Evolutionary conservation across 1,284 basidiomycete species (phyloP).

Genomic region (Thecaphora thlaspeos): DNA sequence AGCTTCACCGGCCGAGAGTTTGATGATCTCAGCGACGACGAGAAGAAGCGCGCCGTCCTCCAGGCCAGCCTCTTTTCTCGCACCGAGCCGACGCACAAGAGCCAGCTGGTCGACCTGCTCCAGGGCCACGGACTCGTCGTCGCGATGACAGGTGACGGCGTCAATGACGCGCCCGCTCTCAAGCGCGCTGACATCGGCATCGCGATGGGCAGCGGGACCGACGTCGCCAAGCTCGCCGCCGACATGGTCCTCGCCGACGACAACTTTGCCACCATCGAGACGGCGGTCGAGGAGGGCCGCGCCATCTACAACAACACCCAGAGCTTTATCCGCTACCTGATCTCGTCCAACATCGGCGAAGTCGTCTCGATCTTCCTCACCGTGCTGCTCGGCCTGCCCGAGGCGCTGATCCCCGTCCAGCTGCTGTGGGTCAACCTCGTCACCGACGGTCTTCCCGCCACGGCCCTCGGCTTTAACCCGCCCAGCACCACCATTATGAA

Average conservation of each 20-base stretch:
- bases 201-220: slow-evolving; percentile 61
- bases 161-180: slow-evolving; percentile 61
- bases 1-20: slow-evolving; percentile 92
- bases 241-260: slow-evolving; percentile 62
- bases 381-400: slow-evolving; percentile 94
- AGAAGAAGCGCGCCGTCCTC: slow-evolving; percentile 80
- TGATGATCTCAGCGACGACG: slow-evolving; percentile 70
- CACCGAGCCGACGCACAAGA: slow-evolving; percentile 94
- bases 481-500: slow-evolving; percentile 89
- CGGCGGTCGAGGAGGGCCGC: slow-evolving; percentile 77
- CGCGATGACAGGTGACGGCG: slow-evolving; percentile 71
- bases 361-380: slow-evolving; percentile 97
- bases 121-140: slow-evolving; percentile 89
- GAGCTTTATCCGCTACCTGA: slow-evolving; percentile 80
- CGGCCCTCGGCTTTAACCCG: slow-evolving; percentile 97
- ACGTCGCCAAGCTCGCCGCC: slow-evolving; percentile 59
- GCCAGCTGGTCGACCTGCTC: slow-evolving; percentile 88
- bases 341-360: slow-evolving; percentile 97
- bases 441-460: slow-evolving; percentile 85
- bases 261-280: slow-evolving; percentile 61
- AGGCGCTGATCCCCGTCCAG: slow-evolving; percentile 95
- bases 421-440: slow-evolving; percentile 71
- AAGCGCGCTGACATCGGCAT: slow-evolving; percentile 60
- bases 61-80: slow-evolving; percentile 85
- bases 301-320: slow-evolving; percentile 99